Base-by-base conservation (phyloP, 169 alveolate genomes). In the Fabrea salina region DNA sequence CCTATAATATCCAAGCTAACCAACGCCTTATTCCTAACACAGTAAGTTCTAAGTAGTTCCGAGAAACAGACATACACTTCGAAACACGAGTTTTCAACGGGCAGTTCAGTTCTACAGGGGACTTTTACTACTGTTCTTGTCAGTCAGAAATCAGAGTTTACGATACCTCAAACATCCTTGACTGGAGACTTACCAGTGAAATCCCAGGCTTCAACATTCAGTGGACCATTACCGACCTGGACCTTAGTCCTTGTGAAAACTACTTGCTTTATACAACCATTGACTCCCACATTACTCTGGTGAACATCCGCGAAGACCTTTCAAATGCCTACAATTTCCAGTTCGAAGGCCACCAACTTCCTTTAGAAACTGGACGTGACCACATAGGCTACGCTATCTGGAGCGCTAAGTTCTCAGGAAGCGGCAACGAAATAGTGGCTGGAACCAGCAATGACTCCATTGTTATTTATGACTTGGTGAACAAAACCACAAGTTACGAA, bases 161-260 rank as follows among this genome's bases (percentile, higher is more conserved):
- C 22, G 84, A 81, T 66, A 64, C 82, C 41, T 49, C 68, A 35
- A 71, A 81, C 32, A 64, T 72, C 8, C 58, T 49, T 27, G 53
- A 86, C 33, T 82, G 86, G 84, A 86, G 19, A n/a, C 53, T 61
- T 19, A 72, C 66, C 33, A 64, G 75, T 25, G 33, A 50, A 22
- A 50, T 86, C 13, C 30, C 13, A 4, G 91, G 82, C 6, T 8
- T 71, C 19, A 64, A 56, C 33, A 49, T 86, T 0, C 37, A 66
- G 7, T 87, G 93, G 89, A 84, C 93, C 13, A 85, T 87, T 6
- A 82, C 91, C 13, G 86, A 79, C 27, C 75, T 84, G 85, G 93
- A 87, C 79, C 75, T 85, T 8, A 66, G 80, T 51, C 79, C 53
- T 33, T 58, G 81, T 47, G 85, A 87, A 61, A 74, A 87, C 30